A percentile compares a stretch with the other conserved stretches of the same genome.
phyloP scores from a whole-genome alignment of 768 basidiomycete genomes.

The Saitozyma podzolica region DNA sequence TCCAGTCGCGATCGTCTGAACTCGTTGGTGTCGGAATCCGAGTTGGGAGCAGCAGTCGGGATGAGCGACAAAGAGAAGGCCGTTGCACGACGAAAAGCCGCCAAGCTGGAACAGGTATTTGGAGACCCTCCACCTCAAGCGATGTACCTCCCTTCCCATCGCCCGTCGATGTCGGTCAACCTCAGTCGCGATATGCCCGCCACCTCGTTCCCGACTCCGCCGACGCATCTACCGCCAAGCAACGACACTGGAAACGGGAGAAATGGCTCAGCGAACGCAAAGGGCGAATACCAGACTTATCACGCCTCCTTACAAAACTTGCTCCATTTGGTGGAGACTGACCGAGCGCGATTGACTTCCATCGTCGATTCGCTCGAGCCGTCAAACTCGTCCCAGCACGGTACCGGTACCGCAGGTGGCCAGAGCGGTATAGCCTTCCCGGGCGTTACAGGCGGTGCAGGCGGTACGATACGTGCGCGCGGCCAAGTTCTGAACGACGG shows the following conservation, averaged over 20 bases:
- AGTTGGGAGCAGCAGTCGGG: constrained; percentile 2
- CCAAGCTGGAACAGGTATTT: constrained; percentile 29
- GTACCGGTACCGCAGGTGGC: background rate
- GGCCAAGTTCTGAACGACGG: background rate
- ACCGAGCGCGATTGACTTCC: constrained; percentile 14
- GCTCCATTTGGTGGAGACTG: constrained; percentile 25
- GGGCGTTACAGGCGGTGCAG: no score
- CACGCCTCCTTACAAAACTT: constrained; percentile 21
- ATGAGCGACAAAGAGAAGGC: constrained; percentile 23
- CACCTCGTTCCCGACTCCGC: background rate
- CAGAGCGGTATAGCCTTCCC: no score
- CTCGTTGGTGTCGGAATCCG: background rate
- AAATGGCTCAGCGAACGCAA: no score
- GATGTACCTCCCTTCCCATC: constrained; percentile 5
- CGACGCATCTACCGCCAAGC: no score
- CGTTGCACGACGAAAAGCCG: constrained; percentile 14
- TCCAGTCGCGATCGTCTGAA: background rate
- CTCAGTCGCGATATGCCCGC: constrained; percentile 1
- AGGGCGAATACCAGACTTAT: constrained; percentile 17
- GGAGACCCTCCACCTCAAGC: constrained; percentile 12
- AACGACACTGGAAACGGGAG: no score
- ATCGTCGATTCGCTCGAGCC: constrained; percentile 21
- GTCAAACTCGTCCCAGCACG: background rate
- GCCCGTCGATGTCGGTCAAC: background rate
- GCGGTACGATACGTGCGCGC: no score